Base-by-base conservation (phyloP, 495 filamentous ascomycete genomes). In the Lophiotrema nucula region DNA sequence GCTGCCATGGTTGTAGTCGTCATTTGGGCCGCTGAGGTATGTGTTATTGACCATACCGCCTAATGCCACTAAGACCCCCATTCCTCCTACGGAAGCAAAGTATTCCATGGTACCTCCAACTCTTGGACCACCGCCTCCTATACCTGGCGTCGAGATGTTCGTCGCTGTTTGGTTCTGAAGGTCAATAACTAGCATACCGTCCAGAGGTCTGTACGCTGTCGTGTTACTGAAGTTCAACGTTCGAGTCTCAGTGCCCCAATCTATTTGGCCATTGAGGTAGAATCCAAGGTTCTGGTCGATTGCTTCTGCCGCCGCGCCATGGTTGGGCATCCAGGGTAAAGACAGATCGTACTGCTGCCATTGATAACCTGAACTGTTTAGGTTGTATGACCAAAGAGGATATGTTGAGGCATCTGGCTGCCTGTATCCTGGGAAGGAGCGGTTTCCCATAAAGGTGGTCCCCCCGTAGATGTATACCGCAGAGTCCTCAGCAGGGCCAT, bases 201-300 rank as follows among this genome's bases (percentile, higher is more conserved):
- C 58, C 22, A 74, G 41, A 2, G 50, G 50, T 4, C 1, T 22
- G 33, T 67, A 71, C 13, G 61, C 21, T 2, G 53, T 31, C 11
- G 6, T 31, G 11, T 59, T 51, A 18, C 41, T 64, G 3, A 70
- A 48, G 19, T 21, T 35, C 21, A 49, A 24, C 0, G 69, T 71
- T 8, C 58, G 27, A 12, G 41, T 13, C 1, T 57, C 56, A 12
- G 65, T 71, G 4, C 73, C 73, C 23, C 60, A 60, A 51, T 78
- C 70, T 33, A 76, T 57, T 46, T 67, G 57, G 0, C 74, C 76
- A 55, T 76, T 76, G 37, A 79, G 62, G 41, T 69, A 78, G 56
- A 78, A 76, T 11, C 51, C 71, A 1, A 76, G 60, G 4, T 70
- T 67, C 21, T 67, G 70, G 24, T 74, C 66, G 31, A 63, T 56